Base-by-base conservation (phyloP, 768 basidiomycete genomes). In the Hypholoma fasciculare region DNA sequence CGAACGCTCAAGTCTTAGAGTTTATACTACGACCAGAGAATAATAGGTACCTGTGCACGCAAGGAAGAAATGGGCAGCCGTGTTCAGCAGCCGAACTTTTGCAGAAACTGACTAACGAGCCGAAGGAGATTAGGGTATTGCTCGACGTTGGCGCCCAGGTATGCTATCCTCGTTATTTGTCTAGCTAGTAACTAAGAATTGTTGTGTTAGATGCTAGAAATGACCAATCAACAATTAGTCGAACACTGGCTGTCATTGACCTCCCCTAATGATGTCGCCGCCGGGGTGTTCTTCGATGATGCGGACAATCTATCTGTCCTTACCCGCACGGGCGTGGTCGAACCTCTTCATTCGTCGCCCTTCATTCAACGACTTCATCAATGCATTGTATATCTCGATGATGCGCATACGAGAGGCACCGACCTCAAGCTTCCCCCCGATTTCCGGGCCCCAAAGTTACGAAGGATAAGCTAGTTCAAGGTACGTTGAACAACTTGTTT, bases 121-220 rank as follows among this genome's bases (percentile, higher is more conserved):
- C 53, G 1, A 77, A 75, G 3, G 65, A 70, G n/a, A 71, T 84
- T 20, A 72, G 72, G 19, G 81, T 84, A 6, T 65, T 85, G 17
- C 66, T 85, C 14, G 83, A 85, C 44, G 82, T 85, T 12, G 84
- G 83, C 3, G 83, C 83, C 0, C 83, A 85, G 59, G 79, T 62
- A 49, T 48, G 55, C 19, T 23, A 23, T 23, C 6, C 1, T 55
- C 34, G 14, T 47, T n/a, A 12, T 37, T 3, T 49, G 34, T 11
- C 8, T 9, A 17, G 47, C 12, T 40, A 19, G 42, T 26, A 20
- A 37, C 40, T 54, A 3, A 37, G 23, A 47, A 51, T 19, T 26
- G 12, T 13, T 7, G 39, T 50, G 8, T 17, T 38, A 64, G 63
- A 62, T 85, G 69, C 67, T 85, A 9, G 82, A 85, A 44, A 68